Base-by-base conservation (phyloP, 129 eudicot species). In the Escallonia rubra region DNA sequence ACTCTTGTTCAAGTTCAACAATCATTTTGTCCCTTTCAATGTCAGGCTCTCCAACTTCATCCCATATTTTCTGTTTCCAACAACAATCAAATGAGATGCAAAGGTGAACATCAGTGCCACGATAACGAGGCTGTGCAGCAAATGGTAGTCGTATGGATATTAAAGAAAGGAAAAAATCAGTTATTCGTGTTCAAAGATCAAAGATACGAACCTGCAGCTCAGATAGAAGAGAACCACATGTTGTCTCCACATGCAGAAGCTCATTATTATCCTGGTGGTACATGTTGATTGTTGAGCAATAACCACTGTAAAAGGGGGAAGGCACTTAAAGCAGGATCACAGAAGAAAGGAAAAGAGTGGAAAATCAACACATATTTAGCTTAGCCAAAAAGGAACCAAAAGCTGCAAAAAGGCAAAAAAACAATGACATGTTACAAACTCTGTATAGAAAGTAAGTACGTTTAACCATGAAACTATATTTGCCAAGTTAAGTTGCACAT, bases 1-100 rank as follows among this genome's bases (percentile, higher is more conserved):
- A 91, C 66, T 87, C 97, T 43, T 73, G 78, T 76, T 91, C 96
- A 66, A 91, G 90, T 66, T 91, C 97, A 57, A 82, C 69, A 70
- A 91, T 59, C 87, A 87, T 87, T 59, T 76, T 85, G 66, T 85
- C 96, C 78, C 88, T 85, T 64, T 82, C 96, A 11, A 65, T 71
- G 72, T 94, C 96, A 4, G 88, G 44, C 77, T 94, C 99, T 14
- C 99, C 99, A 64, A 94, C 90, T 80, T 94, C 99, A 71, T 94
- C 94, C 99, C 99, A 94, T 70, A 94, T 89, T 56, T 82, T 80
- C 99, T 94, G 67, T 48, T 67, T 57, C 39, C 41, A 46, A 34
- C 57, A 69, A 57, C 42, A 57, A 56, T 66, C 71, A 47, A 67
- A 44, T 44, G n/a, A 10, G 75, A 7, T 55, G 56, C 43, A 66